Evolutionary conservation across 139 green algal species (phyloP).

Genomic region (Zygnema circumcarinatum): DNA sequence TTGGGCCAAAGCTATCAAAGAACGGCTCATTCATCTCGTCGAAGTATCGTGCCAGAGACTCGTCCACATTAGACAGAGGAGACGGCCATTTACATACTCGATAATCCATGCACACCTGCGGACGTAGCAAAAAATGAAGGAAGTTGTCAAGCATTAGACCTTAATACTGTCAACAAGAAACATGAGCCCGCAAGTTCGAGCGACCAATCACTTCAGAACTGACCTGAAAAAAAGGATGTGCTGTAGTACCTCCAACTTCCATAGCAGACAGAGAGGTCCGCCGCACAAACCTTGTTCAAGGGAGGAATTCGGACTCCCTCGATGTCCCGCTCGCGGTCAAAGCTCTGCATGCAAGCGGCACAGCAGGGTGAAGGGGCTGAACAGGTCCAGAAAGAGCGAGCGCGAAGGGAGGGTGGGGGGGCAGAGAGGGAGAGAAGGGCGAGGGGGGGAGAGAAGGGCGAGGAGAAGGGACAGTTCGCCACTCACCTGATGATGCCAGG

Average conservation of each 20-base stretch:
- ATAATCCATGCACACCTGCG: conserved; percentile 58
- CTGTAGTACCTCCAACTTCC: too few species aligned
- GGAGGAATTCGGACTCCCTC: conserved; percentile 34
- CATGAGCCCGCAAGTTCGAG: too few species aligned
- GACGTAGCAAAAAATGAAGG: background rate
- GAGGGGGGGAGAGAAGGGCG: background rate
- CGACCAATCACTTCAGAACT: too few species aligned
- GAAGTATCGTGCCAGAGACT: conserved; percentile 36
- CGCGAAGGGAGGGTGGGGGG: too few species aligned
- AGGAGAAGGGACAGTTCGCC: background rate
- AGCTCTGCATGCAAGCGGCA: conserved; percentile 24
- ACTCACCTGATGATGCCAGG: conserved; percentile 56
- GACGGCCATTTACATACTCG: conserved; percentile 62
- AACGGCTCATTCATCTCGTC: conserved; percentile 44
- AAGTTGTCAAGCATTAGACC: too few species aligned
- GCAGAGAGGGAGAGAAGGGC: too few species aligned
- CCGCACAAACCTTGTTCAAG: conserved; percentile 34
- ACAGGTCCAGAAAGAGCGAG: background rate
- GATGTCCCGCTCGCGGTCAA: conserved; percentile 50
- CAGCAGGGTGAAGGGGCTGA: background rate
- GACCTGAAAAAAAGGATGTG: too few species aligned
- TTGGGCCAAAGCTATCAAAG: background rate
- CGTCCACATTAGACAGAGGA: background rate
- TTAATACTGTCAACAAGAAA: too few species aligned
- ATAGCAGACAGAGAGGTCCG: background rate